A percentile compares a stretch with the other conserved stretches of the same genome.
Evolutionary conservation across 2,329 filamentous ascomycete species (phyloP).

Genomic region (Emmonsiellopsis sp.): DNA sequence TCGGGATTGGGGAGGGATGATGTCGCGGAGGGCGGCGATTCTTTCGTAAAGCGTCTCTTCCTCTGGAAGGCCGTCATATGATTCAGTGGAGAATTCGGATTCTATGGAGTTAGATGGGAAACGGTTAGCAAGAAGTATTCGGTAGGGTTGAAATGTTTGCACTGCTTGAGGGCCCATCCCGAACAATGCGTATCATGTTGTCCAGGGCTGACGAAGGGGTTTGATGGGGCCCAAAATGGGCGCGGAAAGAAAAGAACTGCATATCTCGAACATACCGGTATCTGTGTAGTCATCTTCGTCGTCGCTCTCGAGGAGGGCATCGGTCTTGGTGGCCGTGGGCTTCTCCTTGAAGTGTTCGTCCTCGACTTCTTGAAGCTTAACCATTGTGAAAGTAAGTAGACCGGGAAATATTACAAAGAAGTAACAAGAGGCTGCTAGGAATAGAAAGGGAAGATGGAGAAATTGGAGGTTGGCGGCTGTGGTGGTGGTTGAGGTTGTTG

Average conservation of each 20-base stretch:
- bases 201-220: neutral
- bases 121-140: slow-evolving; percentile 1
- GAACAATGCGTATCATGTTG: neutral
- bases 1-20: slow-evolving; percentile 64
- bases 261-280: slow-evolving; percentile 55
- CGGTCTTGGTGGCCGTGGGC: slow-evolving; percentile 52
- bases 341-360: slow-evolving; percentile 84
- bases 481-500: neutral
- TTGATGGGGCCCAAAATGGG: neutral
- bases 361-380: slow-evolving; percentile 92
- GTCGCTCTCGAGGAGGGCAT: slow-evolving; percentile 41
- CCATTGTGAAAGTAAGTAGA: slow-evolving; percentile 51
- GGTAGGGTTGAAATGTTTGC: slow-evolving; percentile 10
- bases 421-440: neutral
- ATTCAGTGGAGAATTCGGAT: slow-evolving; percentile 76
- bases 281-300: slow-evolving; percentile 83
- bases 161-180: neutral
- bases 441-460: neutral
- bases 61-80: slow-evolving; percentile 49
- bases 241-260: neutral
- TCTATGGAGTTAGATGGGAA: slow-evolving; percentile 42
- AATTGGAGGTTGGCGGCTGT: neutral
- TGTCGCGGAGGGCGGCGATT: slow-evolving; percentile 63
- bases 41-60: slow-evolving; percentile 58
- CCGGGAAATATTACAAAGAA: neutral